Evolutionary conservation across 1,284 basidiomycete genomes (phyloP).

Genomic region (Takashimella tepidaria): DNA sequence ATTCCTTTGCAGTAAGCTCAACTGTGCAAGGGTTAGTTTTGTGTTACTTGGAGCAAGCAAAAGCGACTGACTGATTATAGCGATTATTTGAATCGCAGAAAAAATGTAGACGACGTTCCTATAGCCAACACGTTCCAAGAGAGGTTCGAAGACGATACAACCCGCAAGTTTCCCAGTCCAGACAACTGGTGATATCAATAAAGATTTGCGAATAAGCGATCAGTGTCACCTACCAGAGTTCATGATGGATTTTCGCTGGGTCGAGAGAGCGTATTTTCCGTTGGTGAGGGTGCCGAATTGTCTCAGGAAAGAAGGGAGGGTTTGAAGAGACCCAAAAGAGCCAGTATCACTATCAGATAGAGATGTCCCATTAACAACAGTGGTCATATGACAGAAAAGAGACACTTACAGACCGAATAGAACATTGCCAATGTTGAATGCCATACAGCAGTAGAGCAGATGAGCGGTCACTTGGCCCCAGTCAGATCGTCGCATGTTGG

Average conservation of each 20-base stretch:
- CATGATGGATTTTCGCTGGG: conserved; percentile 15
- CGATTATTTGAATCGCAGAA: not conserved
- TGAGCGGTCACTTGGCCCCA: not conserved
- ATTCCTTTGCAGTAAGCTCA: conserved; percentile 12
- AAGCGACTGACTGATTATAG: not conserved
- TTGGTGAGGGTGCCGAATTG: conserved; percentile 10
- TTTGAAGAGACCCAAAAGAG: conserved; percentile 16
- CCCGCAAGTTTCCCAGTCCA: conserved; percentile 19
- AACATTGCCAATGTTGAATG: conserved; percentile 14
- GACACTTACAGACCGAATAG: conserved; percentile 17
- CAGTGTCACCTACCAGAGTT: conserved; percentile 17
- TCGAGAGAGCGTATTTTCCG: conserved; percentile 7
- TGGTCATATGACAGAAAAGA: not conserved
- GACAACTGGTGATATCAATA: no score
- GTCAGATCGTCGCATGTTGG: not conserved
- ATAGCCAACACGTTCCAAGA: conserved; percentile 17
- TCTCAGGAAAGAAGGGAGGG: conserved; percentile 15
- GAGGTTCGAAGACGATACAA: conserved; percentile 15
- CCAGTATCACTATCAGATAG: conserved; percentile 10
- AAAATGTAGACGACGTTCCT: conserved; percentile 11
- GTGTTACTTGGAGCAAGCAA: not conserved
- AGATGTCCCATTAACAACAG: no score
- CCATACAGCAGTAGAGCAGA: conserved; percentile 1
- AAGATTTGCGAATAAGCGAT: no score
- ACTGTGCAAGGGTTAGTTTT: not conserved